Evolutionary conservation across 768 basidiomycete species (phyloP), one percentile per base, ranked within the genome.

Genomic region (Russula virescens): DNA sequence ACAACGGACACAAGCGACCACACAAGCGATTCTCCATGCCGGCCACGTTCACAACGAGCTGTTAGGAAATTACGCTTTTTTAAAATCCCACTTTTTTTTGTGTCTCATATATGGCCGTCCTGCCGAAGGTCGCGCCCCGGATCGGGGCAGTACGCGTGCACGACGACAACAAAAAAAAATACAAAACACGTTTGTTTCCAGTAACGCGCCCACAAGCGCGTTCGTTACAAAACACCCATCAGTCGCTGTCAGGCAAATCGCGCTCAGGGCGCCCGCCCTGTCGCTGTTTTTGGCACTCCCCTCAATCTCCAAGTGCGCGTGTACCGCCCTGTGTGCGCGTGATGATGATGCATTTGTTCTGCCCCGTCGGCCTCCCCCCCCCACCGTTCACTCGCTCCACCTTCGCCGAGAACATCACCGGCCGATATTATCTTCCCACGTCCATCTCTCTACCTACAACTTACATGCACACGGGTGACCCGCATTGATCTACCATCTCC

Each of bases 381-480:
- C 46, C 52, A 49, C 52, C 63, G 58, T 40, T 21, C 47, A 34
- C 40, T 55, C 31, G 58, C 63, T 50, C 63, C 63, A 64, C 58
- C 58, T 55, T 60, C 47, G 23, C 63, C 63, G 63, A 64, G 63
- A 64, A 60, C 63, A 60, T 53, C 58, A 48, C 25, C 3, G 14
- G 38, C 63, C 58, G 63, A 64, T 64, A 18, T 48, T 46, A 64
- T 64, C 63, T 64, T 64, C 63, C 54, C 63, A 64, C 63, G 52
- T 43, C 57, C 19, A 59, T 55, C 40, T 47, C 46, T 60, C 47
- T 11, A 45, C 43, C 31, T 31, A 31, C 38, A 14, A 38, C 38
- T 14, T 21, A 47, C 61, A 46, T 58, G 48, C 51, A 54, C 34
- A 45, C 62, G 42, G 51, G 38, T 34, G 19, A 45, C 51, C 51